phyloP scores from a whole-genome alignment of 345 rosid species.

The Turritis glabra region DNA sequence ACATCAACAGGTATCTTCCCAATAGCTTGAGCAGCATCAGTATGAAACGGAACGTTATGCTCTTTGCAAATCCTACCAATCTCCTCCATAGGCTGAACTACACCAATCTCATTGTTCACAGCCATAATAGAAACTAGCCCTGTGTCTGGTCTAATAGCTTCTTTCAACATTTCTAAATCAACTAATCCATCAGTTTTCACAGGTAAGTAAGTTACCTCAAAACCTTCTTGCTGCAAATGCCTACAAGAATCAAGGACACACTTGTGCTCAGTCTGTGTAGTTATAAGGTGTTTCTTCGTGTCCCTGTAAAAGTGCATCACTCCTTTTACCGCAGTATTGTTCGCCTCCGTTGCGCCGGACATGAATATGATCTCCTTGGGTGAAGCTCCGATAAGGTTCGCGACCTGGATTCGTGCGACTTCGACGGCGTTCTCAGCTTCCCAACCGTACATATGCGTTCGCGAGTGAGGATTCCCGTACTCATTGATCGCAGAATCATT shows the following conservation, averaged over 20 bases:
- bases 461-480: slow-evolving; percentile 93
- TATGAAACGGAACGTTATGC: slow-evolving; percentile 75
- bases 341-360: slow-evolving; percentile 96
- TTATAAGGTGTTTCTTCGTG: slow-evolving; percentile 83
- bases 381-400: slow-evolving; percentile 76
- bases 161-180: slow-evolving; percentile 61
- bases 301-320: slow-evolving; percentile 91
- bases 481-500: slow-evolving; percentile 66
- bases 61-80: slow-evolving; percentile 84
- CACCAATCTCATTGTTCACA: slow-evolving; percentile 96
- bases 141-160: slow-evolving; percentile 75
- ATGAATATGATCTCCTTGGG: slow-evolving; percentile 88
- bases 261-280: slow-evolving; percentile 97
- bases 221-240: slow-evolving; percentile 94
- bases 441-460: slow-evolving; percentile 97
- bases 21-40: slow-evolving; percentile 93
- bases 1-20: slow-evolving; percentile 94
- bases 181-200: slow-evolving; percentile 73
- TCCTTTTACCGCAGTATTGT: slow-evolving; percentile 86
- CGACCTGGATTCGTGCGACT: slow-evolving; percentile 71
- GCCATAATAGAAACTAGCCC: slow-evolving; percentile 93
- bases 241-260: slow-evolving; percentile 95
- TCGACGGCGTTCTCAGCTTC: slow-evolving; percentile 92
- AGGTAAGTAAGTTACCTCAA: slow-evolving; percentile 83
- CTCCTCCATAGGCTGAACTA: slow-evolving; percentile 90